Base-by-base conservation (phyloP, 140 eudicot genomes). In the Bidens hawaiensis region DNA sequence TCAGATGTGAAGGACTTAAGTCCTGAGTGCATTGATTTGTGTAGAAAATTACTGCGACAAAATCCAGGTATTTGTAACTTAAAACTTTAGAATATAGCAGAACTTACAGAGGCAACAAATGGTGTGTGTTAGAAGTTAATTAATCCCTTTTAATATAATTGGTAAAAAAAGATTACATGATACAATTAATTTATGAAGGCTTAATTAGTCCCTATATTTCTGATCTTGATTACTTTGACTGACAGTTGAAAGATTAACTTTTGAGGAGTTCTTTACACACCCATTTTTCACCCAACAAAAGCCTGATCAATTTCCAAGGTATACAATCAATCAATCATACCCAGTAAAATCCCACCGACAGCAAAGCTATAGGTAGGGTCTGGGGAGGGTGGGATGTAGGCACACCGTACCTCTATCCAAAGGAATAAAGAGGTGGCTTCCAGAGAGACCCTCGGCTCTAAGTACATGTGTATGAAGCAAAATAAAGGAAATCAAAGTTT, bases 201-300 rank as follows among this genome's bases (percentile, higher is more conserved):
- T 4, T 23, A 24, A 47, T 4, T 23, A 24, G 33, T 48, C 6
- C 52, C 45, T 62, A 2, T 60, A 13, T 55, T 15, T 70, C 46
- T 70, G 38, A 45, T 28, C 49, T 24, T 14, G 16, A 4, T 70
- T 34, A 61, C 40, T 26, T 59, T 79, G 67, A 54, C 69, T 43
- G 30, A 38, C 96, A 88, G 96, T 91, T 64, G 98, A 87, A 63
- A 82, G 98, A 42, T 73, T 91, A 74, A 91, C 95, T 15, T 88
- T 84, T 80, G 96, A 88, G 76, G 96, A 88, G 65, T 83, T 87
- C 81, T 83, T 90, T 52, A 72, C 81, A 46, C 89, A 77, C 71
- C 96, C 85, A 1, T 86, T 77, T 64, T 81, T 86, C 54, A 75
- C 65, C 42, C 87, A 80, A 57, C 65, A 61, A 55, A 71, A 73